A percentile compares a stretch with the other conserved stretches of the same genome.
These are phyloP conservation scores for Mycena latifolia DNA, from an alignment of 768 basidiomycete genomes.

Conservation along the genomic window DNA sequence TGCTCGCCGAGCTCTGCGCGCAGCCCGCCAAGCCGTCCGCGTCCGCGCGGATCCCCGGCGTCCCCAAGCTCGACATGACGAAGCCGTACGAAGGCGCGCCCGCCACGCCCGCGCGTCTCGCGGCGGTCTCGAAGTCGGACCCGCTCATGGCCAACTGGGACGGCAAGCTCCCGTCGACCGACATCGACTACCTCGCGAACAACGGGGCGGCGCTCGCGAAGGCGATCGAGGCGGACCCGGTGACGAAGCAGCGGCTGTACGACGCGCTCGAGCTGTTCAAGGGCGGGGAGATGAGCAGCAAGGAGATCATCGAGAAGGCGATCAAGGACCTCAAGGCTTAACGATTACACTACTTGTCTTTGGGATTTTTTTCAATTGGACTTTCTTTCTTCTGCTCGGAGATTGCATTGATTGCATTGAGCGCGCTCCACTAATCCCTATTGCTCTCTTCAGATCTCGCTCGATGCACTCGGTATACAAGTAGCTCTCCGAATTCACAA, in stretches of 20 bases:
- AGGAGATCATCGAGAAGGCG: slow-evolving; percentile 3
- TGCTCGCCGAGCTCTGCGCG: slow-evolving; percentile 26
- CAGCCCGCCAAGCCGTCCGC: slow-evolving; percentile 26
- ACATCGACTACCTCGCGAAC: slow-evolving; percentile 46
- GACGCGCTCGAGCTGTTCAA: slow-evolving; percentile 52
- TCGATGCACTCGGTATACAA: too few relatives aligned
- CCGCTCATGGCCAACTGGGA: slow-evolving; percentile 26
- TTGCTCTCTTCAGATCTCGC: too few relatives aligned
- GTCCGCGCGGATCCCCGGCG: slow-evolving; percentile 27
- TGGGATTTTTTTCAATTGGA: too few relatives aligned
- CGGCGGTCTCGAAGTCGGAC: slow-evolving; percentile 19
- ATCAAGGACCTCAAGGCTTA: background rate
- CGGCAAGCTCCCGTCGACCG: slow-evolving; percentile 26
- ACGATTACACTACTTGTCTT: too few relatives aligned
- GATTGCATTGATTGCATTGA: too few relatives aligned
- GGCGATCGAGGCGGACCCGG: slow-evolving; percentile 46
- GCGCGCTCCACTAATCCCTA: too few relatives aligned
- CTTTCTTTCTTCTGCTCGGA: too few relatives aligned
- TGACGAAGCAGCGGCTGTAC: slow-evolving; percentile 48
- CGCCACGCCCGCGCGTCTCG: slow-evolving; percentile 27
- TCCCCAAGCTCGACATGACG: slow-evolving; percentile 24
- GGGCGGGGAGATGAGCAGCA: slow-evolving; percentile 43
- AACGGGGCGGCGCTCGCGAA: slow-evolving; percentile 41
- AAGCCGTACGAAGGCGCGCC: too few relatives aligned
- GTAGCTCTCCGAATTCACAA: too few relatives aligned